phyloP scores from a whole-genome alignment of 2,329 filamentous ascomycete genomes.

The Madurella fahalii region DNA sequence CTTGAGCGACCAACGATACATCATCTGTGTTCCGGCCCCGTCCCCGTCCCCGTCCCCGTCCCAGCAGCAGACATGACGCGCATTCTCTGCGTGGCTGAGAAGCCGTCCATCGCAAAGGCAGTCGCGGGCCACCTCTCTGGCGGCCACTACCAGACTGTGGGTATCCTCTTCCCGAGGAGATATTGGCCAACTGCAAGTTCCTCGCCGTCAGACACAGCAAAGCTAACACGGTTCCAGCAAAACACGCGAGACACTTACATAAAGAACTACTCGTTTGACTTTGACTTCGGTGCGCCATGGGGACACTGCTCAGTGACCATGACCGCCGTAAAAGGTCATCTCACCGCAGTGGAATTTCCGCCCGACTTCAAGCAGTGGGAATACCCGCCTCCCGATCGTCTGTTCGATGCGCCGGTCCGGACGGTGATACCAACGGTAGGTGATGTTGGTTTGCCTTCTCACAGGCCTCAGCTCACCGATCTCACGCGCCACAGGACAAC shows the following conservation, averaged over 20 bases:
- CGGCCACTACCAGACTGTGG: conserved; percentile 64
- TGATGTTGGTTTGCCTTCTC: neutral
- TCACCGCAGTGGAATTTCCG: conserved; percentile 76
- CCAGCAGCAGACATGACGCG: conserved; percentile 41
- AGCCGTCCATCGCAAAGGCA: conserved; percentile 93
- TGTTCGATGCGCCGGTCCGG: conserved; percentile 78
- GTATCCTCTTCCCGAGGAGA: conserved; percentile 28
- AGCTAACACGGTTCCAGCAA: conserved; percentile 44
- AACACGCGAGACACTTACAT: conserved; percentile 70
- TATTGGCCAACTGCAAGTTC: neutral
- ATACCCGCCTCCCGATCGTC: conserved; percentile 68
- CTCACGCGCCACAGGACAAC: conserved; percentile 57
- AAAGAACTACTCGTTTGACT: conserved; percentile 92
- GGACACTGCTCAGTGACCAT: conserved; percentile 82
- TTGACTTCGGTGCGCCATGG: conserved; percentile 78
- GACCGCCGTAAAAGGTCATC: conserved; percentile 88
- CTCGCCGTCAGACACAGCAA: neutral
- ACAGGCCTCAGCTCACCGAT: neutral
- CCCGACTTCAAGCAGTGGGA: conserved; percentile 72
- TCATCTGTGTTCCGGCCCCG: no score
- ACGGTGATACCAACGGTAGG: conserved; percentile 63
- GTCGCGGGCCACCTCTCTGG: conserved; percentile 87
- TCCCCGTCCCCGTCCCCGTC: no score
- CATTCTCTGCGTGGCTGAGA: conserved; percentile 54
- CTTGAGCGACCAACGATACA: no score